phyloP scores from a whole-genome alignment of 768 basidiomycete species.

The Antrodiella citrinella region DNA sequence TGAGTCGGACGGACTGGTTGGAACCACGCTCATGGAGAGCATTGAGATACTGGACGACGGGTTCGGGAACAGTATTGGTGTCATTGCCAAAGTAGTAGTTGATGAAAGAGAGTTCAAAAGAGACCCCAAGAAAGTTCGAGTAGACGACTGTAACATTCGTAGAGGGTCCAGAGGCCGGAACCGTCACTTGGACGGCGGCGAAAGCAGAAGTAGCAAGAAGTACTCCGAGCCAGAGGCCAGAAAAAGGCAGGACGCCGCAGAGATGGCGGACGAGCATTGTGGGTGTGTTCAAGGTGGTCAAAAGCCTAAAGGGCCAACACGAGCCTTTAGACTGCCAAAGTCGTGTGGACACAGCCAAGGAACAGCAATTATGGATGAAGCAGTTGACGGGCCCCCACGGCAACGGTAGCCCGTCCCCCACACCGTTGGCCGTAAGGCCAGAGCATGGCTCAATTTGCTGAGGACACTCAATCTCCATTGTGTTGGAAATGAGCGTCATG shows the following conservation, averaged over 20 bases:
- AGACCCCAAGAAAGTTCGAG: conserved; percentile 56
- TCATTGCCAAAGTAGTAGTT: conserved; percentile 50
- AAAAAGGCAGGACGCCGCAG: neutral
- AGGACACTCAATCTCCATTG: no score
- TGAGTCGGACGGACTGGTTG: conserved; percentile 33
- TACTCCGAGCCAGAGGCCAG: neutral
- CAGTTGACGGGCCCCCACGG: no score
- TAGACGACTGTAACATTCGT: conserved; percentile 31
- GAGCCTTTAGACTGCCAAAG: neutral
- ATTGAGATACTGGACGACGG: conserved; percentile 52
- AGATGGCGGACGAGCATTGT: neutral
- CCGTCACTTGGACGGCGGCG: conserved; percentile 11
- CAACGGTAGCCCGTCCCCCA: no score
- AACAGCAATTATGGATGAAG: no score
- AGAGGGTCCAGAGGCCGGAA: conserved; percentile 24
- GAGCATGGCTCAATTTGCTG: no score
- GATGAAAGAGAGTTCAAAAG: conserved; percentile 56
- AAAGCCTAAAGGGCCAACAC: neutral
- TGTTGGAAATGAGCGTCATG: no score
- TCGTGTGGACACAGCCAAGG: neutral
- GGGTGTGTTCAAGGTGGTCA: neutral
- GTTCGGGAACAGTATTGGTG: conserved; percentile 39
- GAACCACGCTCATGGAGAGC: conserved; percentile 40
- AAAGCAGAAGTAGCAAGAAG: conserved; percentile 1
- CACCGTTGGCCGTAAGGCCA: no score